Evolutionary conservation across 2,329 filamentous ascomycete species (phyloP), one percentile per base, ranked within the genome.

Genomic region (Dactylella cylindrospora): DNA sequence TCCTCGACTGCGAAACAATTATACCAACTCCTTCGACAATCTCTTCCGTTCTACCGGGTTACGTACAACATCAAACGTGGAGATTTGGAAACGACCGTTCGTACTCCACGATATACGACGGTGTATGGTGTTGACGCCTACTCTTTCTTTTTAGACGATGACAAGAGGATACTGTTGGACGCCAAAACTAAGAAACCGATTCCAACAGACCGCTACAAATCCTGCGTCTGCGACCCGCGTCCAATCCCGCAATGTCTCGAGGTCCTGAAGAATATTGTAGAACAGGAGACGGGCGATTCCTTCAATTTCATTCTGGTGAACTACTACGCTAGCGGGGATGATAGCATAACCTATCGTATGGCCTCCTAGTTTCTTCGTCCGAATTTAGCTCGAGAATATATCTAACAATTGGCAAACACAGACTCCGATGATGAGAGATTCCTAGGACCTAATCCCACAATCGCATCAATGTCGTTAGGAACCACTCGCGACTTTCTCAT

Each of bases 231-330:
- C 67, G 72, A 74, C 0, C 87, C 87, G 0, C 79, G 86, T 0
- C 87, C 86, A 0, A 80, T 90, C 1, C 87, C 87, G 0, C 73
- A 79, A 50, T 89, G 85, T 67, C 78, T 91, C 0, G 80, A 87
- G 28, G 72, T 77, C 5, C 76, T 91, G 3, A 79, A 83, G 7
- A 74, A 72, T 25, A 76, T 81, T 7, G 82, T 85, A 1, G 85
- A 91, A 72, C 76, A 78, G 2, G 80, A 81, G 0, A 87, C 84
- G 0, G 79, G 78, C 13, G 80, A 81, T 68, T 15, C 23, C 10
- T 91, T 86, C 74, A 91, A 91, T 70, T 88, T 90, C 70, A 86
- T 84, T 61, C 77, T 91, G 1, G 85, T 91, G 4, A 91, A 91
- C 70, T 91, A 91, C 73, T 93, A 91, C 70, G 84, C 85, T 13